Evolutionary conservation across 169 alveolate genomes (phyloP).

Genomic region (Eimeria mitis): DNA sequence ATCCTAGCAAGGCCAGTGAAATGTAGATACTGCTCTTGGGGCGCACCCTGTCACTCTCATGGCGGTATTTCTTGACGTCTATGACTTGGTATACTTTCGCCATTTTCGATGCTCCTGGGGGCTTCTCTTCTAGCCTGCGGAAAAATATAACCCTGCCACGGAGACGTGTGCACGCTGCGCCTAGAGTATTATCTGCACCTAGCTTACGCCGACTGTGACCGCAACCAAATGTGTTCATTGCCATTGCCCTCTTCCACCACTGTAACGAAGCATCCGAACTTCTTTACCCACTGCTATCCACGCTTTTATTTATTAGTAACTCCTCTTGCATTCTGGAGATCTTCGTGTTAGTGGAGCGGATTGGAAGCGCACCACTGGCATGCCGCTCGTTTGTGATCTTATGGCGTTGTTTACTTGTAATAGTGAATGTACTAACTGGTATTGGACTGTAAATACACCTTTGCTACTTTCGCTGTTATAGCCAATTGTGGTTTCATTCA

Average conservation of each 20-base stretch:
- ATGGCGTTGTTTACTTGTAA: not conserved
- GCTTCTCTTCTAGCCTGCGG: not conserved
- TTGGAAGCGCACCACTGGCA: slow-evolving; percentile 37
- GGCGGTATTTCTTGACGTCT: slow-evolving; percentile 59
- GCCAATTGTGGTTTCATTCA: not conserved
- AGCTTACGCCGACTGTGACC: not conserved
- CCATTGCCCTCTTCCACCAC: not conserved
- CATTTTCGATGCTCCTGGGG: slow-evolving; percentile 22
- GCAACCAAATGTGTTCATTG: not conserved
- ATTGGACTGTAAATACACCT: not conserved
- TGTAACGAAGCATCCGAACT: not conserved
- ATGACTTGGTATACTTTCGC: slow-evolving; percentile 51
- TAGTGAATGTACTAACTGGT: not conserved
- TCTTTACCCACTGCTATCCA: not conserved
- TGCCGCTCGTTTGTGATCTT: slow-evolving; percentile 32
- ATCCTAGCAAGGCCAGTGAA: not conserved
- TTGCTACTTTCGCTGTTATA: not conserved
- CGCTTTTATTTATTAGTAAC: not conserved
- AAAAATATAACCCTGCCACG: not conserved
- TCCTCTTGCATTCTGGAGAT: not conserved
- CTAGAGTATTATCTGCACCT: not conserved
- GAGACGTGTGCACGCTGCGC: not conserved
- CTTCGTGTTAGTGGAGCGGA: not conserved
- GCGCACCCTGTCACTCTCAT: slow-evolving; percentile 71
- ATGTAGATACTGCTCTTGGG: not conserved